Evolutionary conservation across 257 asterid species (phyloP).

Genomic region (Fraxinus americana): DNA sequence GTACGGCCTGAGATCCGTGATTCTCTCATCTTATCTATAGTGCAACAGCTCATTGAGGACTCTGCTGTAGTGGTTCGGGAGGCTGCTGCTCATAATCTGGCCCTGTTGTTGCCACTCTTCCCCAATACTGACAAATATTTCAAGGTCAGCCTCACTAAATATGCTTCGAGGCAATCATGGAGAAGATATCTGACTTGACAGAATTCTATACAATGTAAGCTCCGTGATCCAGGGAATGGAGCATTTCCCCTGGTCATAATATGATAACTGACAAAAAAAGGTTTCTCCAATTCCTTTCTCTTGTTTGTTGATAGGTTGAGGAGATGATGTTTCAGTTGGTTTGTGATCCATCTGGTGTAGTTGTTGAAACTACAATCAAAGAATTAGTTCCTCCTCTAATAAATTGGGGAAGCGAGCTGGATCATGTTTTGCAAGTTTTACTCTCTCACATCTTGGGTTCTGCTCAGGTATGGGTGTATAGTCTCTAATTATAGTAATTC

Average conservation of each 20-base stretch:
- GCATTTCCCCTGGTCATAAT: conserved; percentile 70
- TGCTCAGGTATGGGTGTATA: conserved; percentile 59
- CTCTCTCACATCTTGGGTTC: conserved; percentile 81
- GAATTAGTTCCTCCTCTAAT: conserved; percentile 88
- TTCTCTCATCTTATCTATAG: conserved; percentile 95
- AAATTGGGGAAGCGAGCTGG: conserved; percentile 91
- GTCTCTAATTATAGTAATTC: neutral
- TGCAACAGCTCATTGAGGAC: conserved; percentile 98
- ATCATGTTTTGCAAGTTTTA: conserved; percentile 68
- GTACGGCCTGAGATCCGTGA: conserved; percentile 98
- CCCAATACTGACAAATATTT: conserved; percentile 96
- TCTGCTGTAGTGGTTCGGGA: conserved; percentile 96
- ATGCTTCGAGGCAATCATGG: conserved; percentile 99
- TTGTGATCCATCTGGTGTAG: conserved; percentile 95
- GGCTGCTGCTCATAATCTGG: conserved; percentile 96
- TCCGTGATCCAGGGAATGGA: conserved; percentile 96
- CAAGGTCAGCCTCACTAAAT: conserved; percentile 99
- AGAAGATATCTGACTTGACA: conserved; percentile 94
- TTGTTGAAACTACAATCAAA: conserved; percentile 85
- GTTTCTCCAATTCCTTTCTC: conserved; percentile 44
- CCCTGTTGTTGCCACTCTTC: conserved; percentile 93
- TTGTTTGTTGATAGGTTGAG: conserved; percentile 78
- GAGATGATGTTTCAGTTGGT: conserved; percentile 97
- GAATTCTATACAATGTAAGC: conserved; percentile 94
- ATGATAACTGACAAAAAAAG: conserved; percentile 43